Evolutionary conservation across 2,329 filamentous ascomycete species (phyloP), one percentile per base, ranked within the genome.

Genomic region (Paecilomyces variotii): DNA sequence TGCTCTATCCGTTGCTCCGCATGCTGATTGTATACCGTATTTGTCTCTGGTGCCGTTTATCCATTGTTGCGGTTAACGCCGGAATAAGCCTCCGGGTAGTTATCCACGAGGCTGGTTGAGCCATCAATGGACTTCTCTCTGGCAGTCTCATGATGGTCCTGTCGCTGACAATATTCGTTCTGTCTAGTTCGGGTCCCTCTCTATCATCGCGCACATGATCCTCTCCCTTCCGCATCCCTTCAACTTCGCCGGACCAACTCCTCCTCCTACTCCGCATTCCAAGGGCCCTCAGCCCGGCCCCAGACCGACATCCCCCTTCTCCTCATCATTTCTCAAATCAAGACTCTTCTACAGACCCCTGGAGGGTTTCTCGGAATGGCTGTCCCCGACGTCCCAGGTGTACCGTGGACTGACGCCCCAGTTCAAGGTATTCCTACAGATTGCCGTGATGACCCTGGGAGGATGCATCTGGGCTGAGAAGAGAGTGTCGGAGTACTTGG

Each of bases 341-440:
- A 67, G 65, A 28, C 60, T 73, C 5, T 68, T 74, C 61, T 71
- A 76, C 63, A 67, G 70, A 28, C 75, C 77, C 2, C 64, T 82
- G 4, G 78, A 80, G 57, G 77, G 75, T 0, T 79, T 82, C 65
- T 81, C 79, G 0, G 70, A 73, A 26, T 78, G 78, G 65, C 71
- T 81, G 56, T 78, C 74, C 19, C 75, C 71, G 14, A 64, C 66
- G 5, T 73, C 73, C 49, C 75, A 70, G 28, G 62, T 80, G 45
- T 80, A 80, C 64, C 77, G 77, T 26, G 73, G 75, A 4, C 64
- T 80, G 59, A 80, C 78, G 12, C 70, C 76, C 52, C 78, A 80
- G 60, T 80, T 79, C 67, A 80, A 80, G 61, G 73, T 79, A 28
- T 80, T 78, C 61, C 63, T 80, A 35, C 78, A 80, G 60, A 72